Conservation (phyloP, 352 stramenopile species). For the Phytophthora sp. region DNA sequence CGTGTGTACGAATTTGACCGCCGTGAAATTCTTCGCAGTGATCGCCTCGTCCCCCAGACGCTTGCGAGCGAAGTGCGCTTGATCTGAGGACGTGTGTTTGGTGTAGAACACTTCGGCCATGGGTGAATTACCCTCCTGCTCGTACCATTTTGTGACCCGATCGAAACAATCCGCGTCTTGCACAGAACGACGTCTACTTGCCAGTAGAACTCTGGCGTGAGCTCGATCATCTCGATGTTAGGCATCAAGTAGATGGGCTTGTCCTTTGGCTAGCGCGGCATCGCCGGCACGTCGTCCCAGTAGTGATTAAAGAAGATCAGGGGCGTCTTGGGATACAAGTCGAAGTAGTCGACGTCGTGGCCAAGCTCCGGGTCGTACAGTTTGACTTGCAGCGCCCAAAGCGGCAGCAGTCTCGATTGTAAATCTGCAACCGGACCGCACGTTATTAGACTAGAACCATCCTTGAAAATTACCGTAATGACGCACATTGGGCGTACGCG, state of each 20-base stretch:
- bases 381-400: conserved; percentile 39
- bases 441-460: too few species aligned
- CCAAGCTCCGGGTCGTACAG: conserved; percentile 33
- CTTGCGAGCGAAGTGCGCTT: conserved; percentile 31
- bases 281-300: conserved; percentile 36
- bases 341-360: conserved; percentile 50
- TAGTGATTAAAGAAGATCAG: conserved; percentile 72
- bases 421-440: conserved; percentile 43
- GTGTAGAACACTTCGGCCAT: conserved; percentile 50
- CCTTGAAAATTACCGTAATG: too few species aligned
- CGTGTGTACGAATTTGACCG: conserved; percentile 59
- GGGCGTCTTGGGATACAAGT: conserved; percentile 55
- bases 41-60: conserved; percentile 26
- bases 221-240: conserved; percentile 69
- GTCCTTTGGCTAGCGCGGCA: conserved; percentile 29
- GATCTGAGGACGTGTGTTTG: conserved; percentile 53
- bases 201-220: conserved; percentile 54
- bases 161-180: conserved; percentile 60
- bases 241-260: conserved; percentile 60
- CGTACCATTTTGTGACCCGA: conserved; percentile 50
- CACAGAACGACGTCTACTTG: conserved; percentile 58
- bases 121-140: conserved; percentile 49
- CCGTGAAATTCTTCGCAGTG: conserved; percentile 43
- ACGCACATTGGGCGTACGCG: conserved; percentile 55
- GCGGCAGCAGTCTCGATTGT: conserved; percentile 38